Percentiles rank a stretch among this genome's conserved stretches.
These are phyloP conservation scores for Schizosaccharomyces versatilis DNA, from an alignment of 1,139 yeast species.

Conservation along the genomic window DNA sequence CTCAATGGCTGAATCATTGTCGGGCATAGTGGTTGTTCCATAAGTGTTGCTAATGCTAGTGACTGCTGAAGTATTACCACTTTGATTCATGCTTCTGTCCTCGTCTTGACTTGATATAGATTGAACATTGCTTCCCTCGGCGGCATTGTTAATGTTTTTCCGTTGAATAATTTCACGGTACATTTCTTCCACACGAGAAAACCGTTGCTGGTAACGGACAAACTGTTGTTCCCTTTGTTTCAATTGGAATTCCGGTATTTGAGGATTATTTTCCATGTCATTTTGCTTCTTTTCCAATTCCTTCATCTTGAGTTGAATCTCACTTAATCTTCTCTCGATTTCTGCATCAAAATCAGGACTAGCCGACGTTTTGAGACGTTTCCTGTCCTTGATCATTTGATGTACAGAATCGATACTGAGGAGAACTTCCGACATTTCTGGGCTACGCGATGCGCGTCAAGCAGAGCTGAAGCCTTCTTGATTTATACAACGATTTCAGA, in stretches of 20 bases:
- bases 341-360: background rate
- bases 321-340: background rate
- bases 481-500: no score
- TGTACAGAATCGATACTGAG: background rate
- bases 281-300: background rate
- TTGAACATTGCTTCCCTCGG: background rate
- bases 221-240: background rate
- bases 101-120: background rate
- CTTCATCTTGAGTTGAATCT: background rate
- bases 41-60: background rate
- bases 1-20: background rate
- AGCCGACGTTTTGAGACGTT: slow-evolving; percentile 7
- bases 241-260: background rate
- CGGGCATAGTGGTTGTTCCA: background rate
- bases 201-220: background rate
- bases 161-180: background rate
- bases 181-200: background rate
- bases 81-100: background rate
- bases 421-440: background rate
- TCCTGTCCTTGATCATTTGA: slow-evolving; percentile 7
- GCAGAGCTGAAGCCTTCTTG: no score
- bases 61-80: background rate
- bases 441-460: no score
- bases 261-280: background rate
- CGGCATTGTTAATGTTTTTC: background rate